A percentile compares a stretch with the other conserved stretches of the same genome.
These are phyloP conservation scores for Candida argentea DNA, from an alignment of 805 yeast species.

Conservation along the genomic window DNA sequence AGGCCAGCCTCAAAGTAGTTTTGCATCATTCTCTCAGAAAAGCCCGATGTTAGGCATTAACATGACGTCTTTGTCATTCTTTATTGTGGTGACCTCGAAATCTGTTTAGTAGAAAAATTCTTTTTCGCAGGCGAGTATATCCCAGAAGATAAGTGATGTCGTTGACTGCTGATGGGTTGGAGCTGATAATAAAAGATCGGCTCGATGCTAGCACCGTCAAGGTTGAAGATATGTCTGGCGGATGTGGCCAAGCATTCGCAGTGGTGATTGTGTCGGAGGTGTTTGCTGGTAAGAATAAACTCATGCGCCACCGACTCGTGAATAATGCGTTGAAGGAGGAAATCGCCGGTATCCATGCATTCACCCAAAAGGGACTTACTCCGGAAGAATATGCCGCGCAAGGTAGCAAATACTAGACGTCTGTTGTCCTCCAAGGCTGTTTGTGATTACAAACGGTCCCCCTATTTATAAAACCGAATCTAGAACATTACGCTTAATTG, in stretches of 20 bases:
- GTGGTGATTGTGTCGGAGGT: conserved; percentile 68
- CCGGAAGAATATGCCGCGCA: conserved; percentile 69
- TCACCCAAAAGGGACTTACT: conserved; percentile 85
- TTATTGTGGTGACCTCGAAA: too few species aligned
- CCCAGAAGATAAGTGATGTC: conserved; percentile 12
- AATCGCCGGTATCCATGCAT: conserved; percentile 83
- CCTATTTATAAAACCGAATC: neutral
- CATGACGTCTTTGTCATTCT: too few species aligned
- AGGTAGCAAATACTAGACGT: conserved; percentile 19
- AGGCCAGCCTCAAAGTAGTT: too few species aligned
- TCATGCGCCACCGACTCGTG: conserved; percentile 80
- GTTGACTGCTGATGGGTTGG: conserved; percentile 32
- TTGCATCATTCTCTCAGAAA: too few species aligned
- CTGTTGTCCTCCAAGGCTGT: too few species aligned
- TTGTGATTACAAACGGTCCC: too few species aligned
- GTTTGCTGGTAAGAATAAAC: conserved; percentile 74
- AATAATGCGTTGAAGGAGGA: conserved; percentile 75
- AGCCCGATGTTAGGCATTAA: too few species aligned
- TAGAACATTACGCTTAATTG: conserved; percentile 1
- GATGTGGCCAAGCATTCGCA: conserved; percentile 97
- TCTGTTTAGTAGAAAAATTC: too few species aligned
- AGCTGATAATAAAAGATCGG: conserved; percentile 40
- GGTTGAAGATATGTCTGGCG: conserved; percentile 71
- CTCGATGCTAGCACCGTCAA: conserved; percentile 57
- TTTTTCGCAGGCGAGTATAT: too few species aligned